Conservation (phyloP, 345 rosid genomes). For the Physaria fendleri region DNA sequence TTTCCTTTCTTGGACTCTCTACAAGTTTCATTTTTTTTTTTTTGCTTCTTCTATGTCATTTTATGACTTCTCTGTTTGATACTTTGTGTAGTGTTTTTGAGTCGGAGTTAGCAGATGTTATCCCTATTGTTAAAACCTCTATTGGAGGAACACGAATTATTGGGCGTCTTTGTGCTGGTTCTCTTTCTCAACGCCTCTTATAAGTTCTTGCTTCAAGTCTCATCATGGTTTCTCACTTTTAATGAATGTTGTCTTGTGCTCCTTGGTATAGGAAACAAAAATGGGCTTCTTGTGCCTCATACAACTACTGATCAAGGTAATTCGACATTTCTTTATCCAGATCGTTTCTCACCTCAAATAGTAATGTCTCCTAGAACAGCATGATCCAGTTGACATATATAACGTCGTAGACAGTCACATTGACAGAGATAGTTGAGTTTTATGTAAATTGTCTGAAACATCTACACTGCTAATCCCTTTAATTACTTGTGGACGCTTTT, state of each 20-base stretch:
- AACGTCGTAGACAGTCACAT: background rate
- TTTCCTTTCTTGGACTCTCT: background rate
- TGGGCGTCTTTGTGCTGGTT: constrained; percentile 87
- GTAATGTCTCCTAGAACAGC: background rate
- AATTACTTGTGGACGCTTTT: background rate
- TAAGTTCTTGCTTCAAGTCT: background rate
- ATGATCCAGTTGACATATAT: background rate
- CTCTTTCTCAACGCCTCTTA: background rate
- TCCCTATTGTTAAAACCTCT: constrained; percentile 90
- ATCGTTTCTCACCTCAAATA: background rate
- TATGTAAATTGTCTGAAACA: background rate
- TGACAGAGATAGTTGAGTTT: background rate
- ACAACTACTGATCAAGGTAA: constrained; percentile 94
- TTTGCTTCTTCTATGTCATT: background rate
- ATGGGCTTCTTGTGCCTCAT: constrained; percentile 93
- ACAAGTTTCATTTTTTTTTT: background rate
- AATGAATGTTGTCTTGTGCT: background rate
- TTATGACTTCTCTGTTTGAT: background rate
- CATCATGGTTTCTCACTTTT: background rate
- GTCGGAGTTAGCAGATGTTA: constrained; percentile 72
- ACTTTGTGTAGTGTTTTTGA: constrained; percentile 54
- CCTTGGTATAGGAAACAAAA: constrained; percentile 64
- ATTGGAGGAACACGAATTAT: constrained; percentile 77
- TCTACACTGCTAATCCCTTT: background rate
- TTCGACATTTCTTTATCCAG: background rate